These are phyloP conservation scores for Ajuga reptans DNA, from an alignment of 305 asterid species.

Conservation along the genomic window DNA sequence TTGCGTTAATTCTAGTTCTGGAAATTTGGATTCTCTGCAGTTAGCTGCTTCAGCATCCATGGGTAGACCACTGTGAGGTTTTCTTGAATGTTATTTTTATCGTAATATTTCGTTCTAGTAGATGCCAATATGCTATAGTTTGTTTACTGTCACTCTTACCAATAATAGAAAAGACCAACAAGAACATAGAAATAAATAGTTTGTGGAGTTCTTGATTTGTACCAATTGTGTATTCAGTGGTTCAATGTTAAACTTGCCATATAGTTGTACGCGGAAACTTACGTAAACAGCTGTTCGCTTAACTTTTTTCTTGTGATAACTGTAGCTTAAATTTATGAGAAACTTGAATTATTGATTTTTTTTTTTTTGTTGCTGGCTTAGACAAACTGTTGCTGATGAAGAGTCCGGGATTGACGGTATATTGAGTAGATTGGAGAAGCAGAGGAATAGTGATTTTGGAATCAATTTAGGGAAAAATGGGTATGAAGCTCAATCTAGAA, in stretches of 20 bases:
- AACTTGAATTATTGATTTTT: background rate
- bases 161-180: background rate
- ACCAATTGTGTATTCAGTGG: background rate
- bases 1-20: conserved; percentile 16
- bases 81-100: background rate
- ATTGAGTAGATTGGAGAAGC: conserved; percentile 68
- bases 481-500: conserved; percentile 28
- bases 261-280: background rate
- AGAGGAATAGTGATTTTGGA: conserved; percentile 53
- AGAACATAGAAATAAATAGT: background rate
- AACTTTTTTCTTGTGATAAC: background rate
- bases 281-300: background rate
- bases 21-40: conserved; percentile 24
- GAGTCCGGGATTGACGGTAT: conserved; percentile 64
- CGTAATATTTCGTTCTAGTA: background rate
- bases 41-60: conserved; percentile 33
- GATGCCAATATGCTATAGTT: background rate
- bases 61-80: conserved; percentile 50
- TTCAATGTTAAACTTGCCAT: background rate
- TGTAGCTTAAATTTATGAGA: background rate
- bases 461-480: conserved; percentile 33
- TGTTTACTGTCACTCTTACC: background rate
- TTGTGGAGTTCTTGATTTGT: background rate
- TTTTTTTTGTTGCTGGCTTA: conserved; percentile 28
- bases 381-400: conserved; percentile 43